Evolutionary conservation across 2,329 filamentous ascomycete species (phyloP).

Genomic region (Xylaria digitata): DNA sequence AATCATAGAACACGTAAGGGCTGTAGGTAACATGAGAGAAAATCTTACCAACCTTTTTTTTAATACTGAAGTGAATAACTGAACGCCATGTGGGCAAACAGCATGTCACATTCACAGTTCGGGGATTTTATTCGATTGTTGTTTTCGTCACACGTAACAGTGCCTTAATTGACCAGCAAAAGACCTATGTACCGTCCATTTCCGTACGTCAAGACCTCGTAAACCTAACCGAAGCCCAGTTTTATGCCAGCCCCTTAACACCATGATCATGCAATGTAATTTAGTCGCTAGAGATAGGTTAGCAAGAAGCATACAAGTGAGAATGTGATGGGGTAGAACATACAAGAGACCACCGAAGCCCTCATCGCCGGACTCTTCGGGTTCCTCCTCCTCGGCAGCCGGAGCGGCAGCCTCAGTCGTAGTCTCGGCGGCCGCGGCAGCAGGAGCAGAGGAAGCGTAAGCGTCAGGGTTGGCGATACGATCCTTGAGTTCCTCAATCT

Average conservation of each 20-base stretch:
- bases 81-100: slow-evolving; percentile 16
- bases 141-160: slow-evolving; percentile 46
- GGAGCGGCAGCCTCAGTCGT: slow-evolving; percentile 63
- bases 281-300: slow-evolving; percentile 64
- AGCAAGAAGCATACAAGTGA: slow-evolving; percentile 46
- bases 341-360: slow-evolving; percentile 87
- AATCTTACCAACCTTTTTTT: slow-evolving; percentile 60
- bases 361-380: slow-evolving; percentile 75
- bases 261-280: slow-evolving; percentile 54
- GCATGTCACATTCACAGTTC: slow-evolving; percentile 45
- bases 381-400: slow-evolving; percentile 73
- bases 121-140: slow-evolving; percentile 10
- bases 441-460: slow-evolving; percentile 86
- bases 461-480: slow-evolving; percentile 98
- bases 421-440: slow-evolving; percentile 65
- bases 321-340: slow-evolving; percentile 44
- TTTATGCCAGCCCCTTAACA: slow-evolving; percentile 55
- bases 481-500: slow-evolving; percentile 98
- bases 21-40: slow-evolving; percentile 32
- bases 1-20: slow-evolving; percentile 62
- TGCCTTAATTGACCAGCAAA: slow-evolving; percentile 58
- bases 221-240: slow-evolving; percentile 58
- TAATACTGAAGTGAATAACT: slow-evolving; percentile 14
- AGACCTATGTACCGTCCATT: slow-evolving; percentile 59
- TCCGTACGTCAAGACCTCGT: slow-evolving; percentile 51